These are phyloP conservation scores for Moringa oleifera DNA, from an alignment of 345 rosid genomes.

Conservation along the genomic window DNA sequence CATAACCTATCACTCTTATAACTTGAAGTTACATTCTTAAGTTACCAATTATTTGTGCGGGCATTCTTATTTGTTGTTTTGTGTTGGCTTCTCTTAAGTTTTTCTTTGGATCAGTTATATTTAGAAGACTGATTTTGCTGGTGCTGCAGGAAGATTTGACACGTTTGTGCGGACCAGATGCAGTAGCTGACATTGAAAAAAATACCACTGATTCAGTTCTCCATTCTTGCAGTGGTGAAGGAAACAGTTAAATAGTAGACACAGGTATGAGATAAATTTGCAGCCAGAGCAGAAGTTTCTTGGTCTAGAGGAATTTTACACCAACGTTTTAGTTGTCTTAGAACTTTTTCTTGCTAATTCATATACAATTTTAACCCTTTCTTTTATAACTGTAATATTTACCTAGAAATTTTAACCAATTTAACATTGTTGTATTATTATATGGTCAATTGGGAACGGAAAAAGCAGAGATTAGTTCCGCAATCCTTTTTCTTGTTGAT, in stretches of 20 bases:
- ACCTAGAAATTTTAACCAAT: background rate
- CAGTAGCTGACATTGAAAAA: constrained; percentile 58
- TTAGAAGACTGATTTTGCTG: background rate
- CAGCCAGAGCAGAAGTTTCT: constrained; percentile 9
- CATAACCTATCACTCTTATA: background rate
- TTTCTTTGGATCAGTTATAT: too few relatives aligned
- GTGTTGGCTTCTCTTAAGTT: too few relatives aligned
- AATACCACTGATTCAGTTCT: constrained; percentile 25
- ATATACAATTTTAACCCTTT: background rate
- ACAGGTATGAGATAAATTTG: background rate
- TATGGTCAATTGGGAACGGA: background rate
- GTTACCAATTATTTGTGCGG: background rate
- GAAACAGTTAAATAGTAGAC: constrained; percentile 21
- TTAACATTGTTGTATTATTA: background rate
- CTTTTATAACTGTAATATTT: background rate
- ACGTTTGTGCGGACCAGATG: constrained; percentile 66
- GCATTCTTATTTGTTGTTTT: background rate
- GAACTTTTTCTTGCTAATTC: background rate
- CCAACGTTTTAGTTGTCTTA: background rate
- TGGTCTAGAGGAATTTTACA: constrained; percentile 6
- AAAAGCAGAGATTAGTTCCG: background rate
- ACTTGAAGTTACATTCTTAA: background rate
- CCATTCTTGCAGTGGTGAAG: constrained; percentile 33
- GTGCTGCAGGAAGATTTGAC: constrained; percentile 70
- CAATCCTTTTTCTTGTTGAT: background rate